phyloP scores from a whole-genome alignment of 352 stramenopile genomes.

The Phytophthora pisi region DNA sequence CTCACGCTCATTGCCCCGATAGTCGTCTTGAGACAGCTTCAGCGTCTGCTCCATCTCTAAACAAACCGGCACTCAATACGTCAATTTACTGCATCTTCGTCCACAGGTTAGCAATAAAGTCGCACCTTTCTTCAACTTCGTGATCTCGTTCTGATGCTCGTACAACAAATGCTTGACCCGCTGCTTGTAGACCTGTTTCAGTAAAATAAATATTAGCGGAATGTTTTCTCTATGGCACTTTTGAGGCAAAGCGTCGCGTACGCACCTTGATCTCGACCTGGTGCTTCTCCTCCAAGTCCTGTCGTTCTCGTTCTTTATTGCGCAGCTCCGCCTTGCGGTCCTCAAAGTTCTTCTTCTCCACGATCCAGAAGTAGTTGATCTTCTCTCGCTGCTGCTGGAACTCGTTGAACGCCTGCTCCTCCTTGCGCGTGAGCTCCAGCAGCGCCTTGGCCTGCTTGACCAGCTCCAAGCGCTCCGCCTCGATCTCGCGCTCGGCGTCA shows the following conservation, averaged over 20 bases:
- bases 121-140: conserved; percentile 83
- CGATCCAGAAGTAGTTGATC: conserved; percentile 98
- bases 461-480: conserved; percentile 73
- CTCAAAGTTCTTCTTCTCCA: conserved; percentile 96
- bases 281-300: conserved; percentile 96
- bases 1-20: conserved; percentile 84
- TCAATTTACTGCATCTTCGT: neutral
- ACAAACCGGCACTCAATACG: neutral
- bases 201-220: conserved; percentile 4
- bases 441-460: conserved; percentile 81
- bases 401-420: conserved; percentile 95
- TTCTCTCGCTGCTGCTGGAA: conserved; percentile 96
- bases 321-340: conserved; percentile 91
- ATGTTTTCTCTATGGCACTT: neutral
- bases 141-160: conserved; percentile 95
- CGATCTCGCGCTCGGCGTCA: conserved; percentile 61
- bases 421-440: conserved; percentile 82
- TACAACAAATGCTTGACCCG: conserved; percentile 96
- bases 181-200: conserved; percentile 92
- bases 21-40: conserved; percentile 92
- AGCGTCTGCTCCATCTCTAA: conserved; percentile 86
- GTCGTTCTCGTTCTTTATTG: conserved; percentile 95
- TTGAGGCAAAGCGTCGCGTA: neutral
- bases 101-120: neutral
- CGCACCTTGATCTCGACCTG: conserved; percentile 94